A percentile compares a stretch with the other conserved stretches of the same genome.
Evolutionary conservation across 805 yeast genomes (phyloP).

Genomic region (Wickerhamomyces silvicola): DNA sequence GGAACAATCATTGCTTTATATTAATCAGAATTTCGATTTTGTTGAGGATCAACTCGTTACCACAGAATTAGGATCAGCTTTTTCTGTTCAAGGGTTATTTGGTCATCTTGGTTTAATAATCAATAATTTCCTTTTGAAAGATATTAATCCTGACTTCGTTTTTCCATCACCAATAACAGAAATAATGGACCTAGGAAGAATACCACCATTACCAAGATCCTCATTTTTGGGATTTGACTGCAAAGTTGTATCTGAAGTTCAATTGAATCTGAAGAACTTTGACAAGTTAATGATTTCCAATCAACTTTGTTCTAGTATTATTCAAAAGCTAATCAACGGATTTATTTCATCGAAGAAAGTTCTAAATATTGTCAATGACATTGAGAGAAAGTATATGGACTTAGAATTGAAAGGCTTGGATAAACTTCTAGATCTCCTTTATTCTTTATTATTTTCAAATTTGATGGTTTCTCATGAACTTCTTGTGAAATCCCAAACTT

Average conservation of each 20-base stretch:
- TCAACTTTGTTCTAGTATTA: slow-evolving; percentile 6
- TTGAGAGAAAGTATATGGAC: slow-evolving; percentile 5
- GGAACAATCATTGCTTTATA: slow-evolving; percentile 7
- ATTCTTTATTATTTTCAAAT: slow-evolving; percentile 8
- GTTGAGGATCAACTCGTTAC: slow-evolving; percentile 8
- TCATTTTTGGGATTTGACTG: slow-evolving; percentile 14
- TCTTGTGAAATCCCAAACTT: slow-evolving; percentile 13
- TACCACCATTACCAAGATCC: slow-evolving; percentile 23
- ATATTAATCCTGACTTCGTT: slow-evolving; percentile 10
- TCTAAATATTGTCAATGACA: slow-evolving; percentile 3
- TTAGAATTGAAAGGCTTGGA: slow-evolving; percentile 10
- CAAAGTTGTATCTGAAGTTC: slow-evolving; percentile 4
- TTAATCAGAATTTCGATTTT: slow-evolving; percentile 10
- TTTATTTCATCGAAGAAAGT: slow-evolving; percentile 2
- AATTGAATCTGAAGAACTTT: slow-evolving; percentile 11
- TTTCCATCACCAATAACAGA: slow-evolving; percentile 7
- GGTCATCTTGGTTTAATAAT: slow-evolving; percentile 13
- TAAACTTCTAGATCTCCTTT: slow-evolving; percentile 10
- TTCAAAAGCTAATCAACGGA: slow-evolving; percentile 5
- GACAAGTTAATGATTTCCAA: slow-evolving; percentile 10
- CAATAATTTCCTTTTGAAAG: slow-evolving; percentile 7
- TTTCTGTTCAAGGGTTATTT: slow-evolving; percentile 14
- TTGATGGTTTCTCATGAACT: slow-evolving; percentile 12
- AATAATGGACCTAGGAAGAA: slow-evolving; percentile 9
- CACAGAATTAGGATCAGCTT: slow-evolving; percentile 17